These are phyloP conservation scores for Dendryphion nanum DNA, from an alignment of 2,329 filamentous ascomycete species.

Conservation along the genomic window DNA sequence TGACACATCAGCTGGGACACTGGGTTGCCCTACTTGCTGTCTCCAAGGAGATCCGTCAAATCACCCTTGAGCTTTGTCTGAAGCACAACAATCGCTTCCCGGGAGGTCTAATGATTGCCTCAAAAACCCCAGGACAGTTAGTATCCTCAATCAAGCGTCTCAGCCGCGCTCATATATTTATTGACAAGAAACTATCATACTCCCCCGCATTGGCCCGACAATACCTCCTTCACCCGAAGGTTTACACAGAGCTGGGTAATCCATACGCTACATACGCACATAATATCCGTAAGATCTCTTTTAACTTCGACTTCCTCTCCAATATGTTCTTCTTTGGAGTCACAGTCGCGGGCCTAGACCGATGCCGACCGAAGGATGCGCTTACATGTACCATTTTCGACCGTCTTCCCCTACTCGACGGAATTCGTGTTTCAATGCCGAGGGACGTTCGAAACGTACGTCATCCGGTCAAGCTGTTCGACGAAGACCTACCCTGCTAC, in stretches of 20 bases:
- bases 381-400: constrained; percentile 19
- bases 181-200: neutral
- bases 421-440: constrained; percentile 20
- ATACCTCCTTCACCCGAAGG: constrained; percentile 18
- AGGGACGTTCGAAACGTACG: constrained; percentile 7
- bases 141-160: no score
- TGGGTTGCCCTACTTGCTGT: constrained; percentile 18
- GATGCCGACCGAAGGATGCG: neutral
- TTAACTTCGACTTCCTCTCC: constrained; percentile 17
- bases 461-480: constrained; percentile 3
- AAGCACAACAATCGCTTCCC: constrained; percentile 8
- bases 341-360: constrained; percentile 9
- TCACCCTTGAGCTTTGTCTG: constrained; percentile 17
- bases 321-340: constrained; percentile 30
- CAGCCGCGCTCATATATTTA: no score
- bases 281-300: constrained; percentile 21
- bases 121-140: no score
- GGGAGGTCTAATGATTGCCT: no score
- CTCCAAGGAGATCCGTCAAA: constrained; percentile 9
- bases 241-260: constrained; percentile 21
- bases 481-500: constrained; percentile 20
- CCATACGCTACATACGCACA: constrained; percentile 24
- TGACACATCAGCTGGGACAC: constrained; percentile 13
- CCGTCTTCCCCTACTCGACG: constrained; percentile 18
- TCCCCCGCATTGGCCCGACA: no score